A percentile compares a stretch with the other conserved stretches of the same genome.
Evolutionary conservation across 1,139 yeast species (phyloP).

Genomic region (Taphrina deformans): DNA sequence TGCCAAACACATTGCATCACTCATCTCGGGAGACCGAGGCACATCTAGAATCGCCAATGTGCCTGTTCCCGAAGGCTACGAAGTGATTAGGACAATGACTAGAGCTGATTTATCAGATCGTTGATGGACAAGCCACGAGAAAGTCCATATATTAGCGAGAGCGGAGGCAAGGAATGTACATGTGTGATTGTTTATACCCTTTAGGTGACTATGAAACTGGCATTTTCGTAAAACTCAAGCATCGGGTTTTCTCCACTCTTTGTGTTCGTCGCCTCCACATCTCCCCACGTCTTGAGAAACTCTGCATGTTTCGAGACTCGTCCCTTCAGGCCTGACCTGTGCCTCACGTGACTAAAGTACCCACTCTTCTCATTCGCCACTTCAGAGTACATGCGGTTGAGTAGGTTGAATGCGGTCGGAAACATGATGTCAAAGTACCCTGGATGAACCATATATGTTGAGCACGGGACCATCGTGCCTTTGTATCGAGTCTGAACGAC

Average conservation of each 20-base stretch:
- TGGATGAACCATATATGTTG: conserved; percentile 72
- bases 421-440: conserved; percentile 87
- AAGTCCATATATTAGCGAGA: neutral
- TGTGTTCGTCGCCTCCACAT: conserved; percentile 65
- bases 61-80: neutral
- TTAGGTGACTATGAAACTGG: conserved; percentile 24
- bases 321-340: conserved; percentile 55
- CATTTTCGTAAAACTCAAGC: conserved; percentile 70
- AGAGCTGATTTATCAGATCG: neutral
- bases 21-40: neutral
- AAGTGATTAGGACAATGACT: neutral
- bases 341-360: conserved; percentile 24
- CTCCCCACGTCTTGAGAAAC: conserved; percentile 72
- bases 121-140: neutral
- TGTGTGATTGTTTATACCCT: neutral
- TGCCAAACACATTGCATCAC: conserved; percentile 1
- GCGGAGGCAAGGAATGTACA: neutral
- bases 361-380: conserved; percentile 43
- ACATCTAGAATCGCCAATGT: neutral
- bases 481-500: conserved; percentile 74
- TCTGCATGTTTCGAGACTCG: conserved; percentile 61
- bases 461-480: conserved; percentile 65
- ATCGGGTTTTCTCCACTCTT: conserved; percentile 84
- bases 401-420: conserved; percentile 72
- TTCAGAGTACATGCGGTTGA: conserved; percentile 62